Evolutionary conservation across 257 asterid species (phyloP), one percentile per base, ranked within the genome.

Genomic region (Gynochthodes officinalis): DNA sequence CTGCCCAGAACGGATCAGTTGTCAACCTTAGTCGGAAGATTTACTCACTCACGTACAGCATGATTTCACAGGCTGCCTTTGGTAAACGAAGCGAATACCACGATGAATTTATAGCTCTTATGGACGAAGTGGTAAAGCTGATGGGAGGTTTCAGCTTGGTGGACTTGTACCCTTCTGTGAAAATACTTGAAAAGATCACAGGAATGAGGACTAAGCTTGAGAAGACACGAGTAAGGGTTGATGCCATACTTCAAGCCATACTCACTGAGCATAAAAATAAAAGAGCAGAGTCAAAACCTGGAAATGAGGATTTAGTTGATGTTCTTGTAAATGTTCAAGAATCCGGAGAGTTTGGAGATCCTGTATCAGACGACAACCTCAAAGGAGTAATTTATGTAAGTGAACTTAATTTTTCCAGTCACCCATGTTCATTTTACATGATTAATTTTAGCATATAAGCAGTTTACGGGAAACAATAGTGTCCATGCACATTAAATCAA

Each of bases 1-100:
- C 39, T 48, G 15, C 28, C 0, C 14, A 48, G 10, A 40, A 67
- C 16, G 72, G 60, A 2, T 67, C 59, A n/a, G 46, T 28, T 2
- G 32, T 67, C 19, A 67, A 67, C 32, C 10, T 67, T 0, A 67
- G 54, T 1, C 55, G 2, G 5, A 48, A 27, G 43, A 30, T 67
- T 28, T 67, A 7, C 3, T 67, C 72, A 0, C 25, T 67, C 4
- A 67, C 72, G 1, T 48, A 46, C 16, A 48, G 44, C 27, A 67
- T 67, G 44, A 67, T 33, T 48, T 1, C 43, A 0, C 27, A n/a
- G 43, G 32, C 72, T 0, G 72, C 72, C 7, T 67, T 67, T 1
- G 72, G 72, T 30, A 46, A 28, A 30, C 28, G 59, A 16, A 67
- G 59, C 72, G 46, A 46, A 28, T 67, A 67, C 19, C 72, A 67